Conservation (phyloP, 345 rosid genomes). For the Eucalyptus paniculata region DNA sequence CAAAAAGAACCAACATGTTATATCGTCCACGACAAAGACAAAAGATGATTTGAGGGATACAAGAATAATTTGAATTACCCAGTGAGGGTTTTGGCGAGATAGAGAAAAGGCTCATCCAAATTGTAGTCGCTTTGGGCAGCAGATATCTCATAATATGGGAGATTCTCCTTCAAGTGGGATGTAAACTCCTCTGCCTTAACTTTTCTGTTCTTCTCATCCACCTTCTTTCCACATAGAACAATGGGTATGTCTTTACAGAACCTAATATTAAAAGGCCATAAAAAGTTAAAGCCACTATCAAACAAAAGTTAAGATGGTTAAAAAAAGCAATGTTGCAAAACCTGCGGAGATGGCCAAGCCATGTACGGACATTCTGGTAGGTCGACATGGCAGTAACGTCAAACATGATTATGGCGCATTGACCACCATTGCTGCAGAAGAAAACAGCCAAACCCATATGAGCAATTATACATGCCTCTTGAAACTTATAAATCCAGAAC, state of each 20-base stretch:
- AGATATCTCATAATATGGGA: constrained; percentile 83
- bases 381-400: constrained; percentile 89
- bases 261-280: constrained; percentile 9
- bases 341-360: constrained; percentile 97
- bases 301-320: background rate
- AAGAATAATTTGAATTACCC: constrained; percentile 23
- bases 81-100: constrained; percentile 69
- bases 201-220: constrained; percentile 88
- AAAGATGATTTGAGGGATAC: background rate
- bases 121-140: constrained; percentile 73
- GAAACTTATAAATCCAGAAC: background rate
- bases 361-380: constrained; percentile 91
- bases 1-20: background rate
- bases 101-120: constrained; percentile 84
- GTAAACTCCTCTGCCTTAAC: constrained; percentile 88
- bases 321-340: background rate
- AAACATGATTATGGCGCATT: constrained; percentile 97
- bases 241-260: constrained; percentile 86
- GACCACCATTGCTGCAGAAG: constrained; percentile 75
- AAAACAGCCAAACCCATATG: background rate
- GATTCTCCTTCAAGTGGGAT: constrained; percentile 83
- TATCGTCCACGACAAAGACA: background rate
- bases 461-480: background rate
- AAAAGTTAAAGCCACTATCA: background rate
- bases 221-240: constrained; percentile 89